These are phyloP conservation scores for Pythium aristosporum DNA, from an alignment of 352 stramenopile genomes.

Conservation along the genomic window DNA sequence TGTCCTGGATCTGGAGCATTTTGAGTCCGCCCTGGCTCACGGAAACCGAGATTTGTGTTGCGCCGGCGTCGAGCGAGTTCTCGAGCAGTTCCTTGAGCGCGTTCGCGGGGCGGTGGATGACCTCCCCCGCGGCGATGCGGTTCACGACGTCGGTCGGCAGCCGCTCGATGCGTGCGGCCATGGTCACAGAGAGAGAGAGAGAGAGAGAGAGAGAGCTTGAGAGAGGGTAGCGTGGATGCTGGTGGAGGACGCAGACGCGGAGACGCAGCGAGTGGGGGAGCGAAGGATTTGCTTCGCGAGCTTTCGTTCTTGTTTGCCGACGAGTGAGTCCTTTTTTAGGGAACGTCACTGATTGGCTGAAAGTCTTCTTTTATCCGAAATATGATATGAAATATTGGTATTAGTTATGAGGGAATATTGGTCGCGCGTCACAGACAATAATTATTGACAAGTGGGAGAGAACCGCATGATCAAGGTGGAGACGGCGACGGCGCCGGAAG, in stretches of 20 bases:
- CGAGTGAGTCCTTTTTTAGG: conserved; percentile 38
- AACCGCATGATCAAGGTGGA: not conserved
- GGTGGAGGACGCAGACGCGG: not conserved
- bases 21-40: conserved; percentile 89
- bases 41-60: conserved; percentile 80
- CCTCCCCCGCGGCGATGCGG: conserved; percentile 93
- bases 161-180: conserved; percentile 71
- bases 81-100: conserved; percentile 98
- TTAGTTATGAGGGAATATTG: not conserved
- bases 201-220: too few species aligned
- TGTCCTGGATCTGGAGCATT: conserved; percentile 95
- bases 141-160: conserved; percentile 92
- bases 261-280: not conserved
- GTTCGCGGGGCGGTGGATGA: conserved; percentile 93
- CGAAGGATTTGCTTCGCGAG: not conserved
- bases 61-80: conserved; percentile 97
- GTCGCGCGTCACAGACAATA: conserved; percentile 13
- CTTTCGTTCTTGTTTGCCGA: not conserved
- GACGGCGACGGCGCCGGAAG: conserved; percentile 1
- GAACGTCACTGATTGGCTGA: conserved; percentile 30
- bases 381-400: conserved; percentile 15
- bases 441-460: not conserved
- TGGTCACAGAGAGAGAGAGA: not conserved
- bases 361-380: conserved; percentile 26
- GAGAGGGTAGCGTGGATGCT: not conserved